Evolutionary conservation across 371 early-diverging fungal genomes (phyloP).

Genomic region (Mycotypha africana): DNA sequence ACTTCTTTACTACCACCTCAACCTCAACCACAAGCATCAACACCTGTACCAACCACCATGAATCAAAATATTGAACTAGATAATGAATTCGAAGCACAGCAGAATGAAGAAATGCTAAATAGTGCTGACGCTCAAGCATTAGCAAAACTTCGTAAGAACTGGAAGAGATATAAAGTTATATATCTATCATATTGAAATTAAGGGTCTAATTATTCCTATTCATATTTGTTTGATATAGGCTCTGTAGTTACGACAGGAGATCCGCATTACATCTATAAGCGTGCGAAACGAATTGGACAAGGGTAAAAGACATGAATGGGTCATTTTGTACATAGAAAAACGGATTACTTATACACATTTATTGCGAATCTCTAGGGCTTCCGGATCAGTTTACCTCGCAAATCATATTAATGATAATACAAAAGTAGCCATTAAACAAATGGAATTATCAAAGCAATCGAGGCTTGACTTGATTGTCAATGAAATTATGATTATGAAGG

Average conservation of each 20-base stretch:
- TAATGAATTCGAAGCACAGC: too few species aligned
- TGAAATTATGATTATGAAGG: constrained; percentile 96
- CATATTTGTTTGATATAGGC: too few species aligned
- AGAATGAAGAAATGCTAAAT: too few species aligned
- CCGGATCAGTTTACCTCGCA: constrained; percentile 92
- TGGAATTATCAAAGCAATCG: constrained; percentile 90
- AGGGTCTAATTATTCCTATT: too few species aligned
- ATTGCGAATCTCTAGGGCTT: constrained; percentile 68
- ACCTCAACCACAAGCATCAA: constrained; percentile 24
- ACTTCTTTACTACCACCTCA: constrained; percentile 3
- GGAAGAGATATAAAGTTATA: not conserved
- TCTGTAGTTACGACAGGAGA: constrained; percentile 78
- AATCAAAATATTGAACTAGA: too few species aligned
- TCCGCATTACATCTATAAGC: constrained; percentile 76
- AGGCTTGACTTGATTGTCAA: constrained; percentile 93
- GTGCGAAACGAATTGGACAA: constrained; percentile 90
- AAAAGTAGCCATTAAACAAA: constrained; percentile 93
- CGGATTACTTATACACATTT: too few species aligned
- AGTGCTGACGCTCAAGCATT: too few species aligned
- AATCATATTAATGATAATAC: constrained; percentile 52
- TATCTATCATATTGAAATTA: too few species aligned
- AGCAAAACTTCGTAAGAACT: not conserved
- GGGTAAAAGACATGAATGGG: constrained; percentile 49
- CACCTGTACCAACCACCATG: constrained; percentile 19
- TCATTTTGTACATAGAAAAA: not conserved